Percentiles rank a stretch among this genome's conserved stretches.
phyloP scores from a whole-genome alignment of 495 filamentous ascomycete genomes.

The Neurospora cerealis region DNA sequence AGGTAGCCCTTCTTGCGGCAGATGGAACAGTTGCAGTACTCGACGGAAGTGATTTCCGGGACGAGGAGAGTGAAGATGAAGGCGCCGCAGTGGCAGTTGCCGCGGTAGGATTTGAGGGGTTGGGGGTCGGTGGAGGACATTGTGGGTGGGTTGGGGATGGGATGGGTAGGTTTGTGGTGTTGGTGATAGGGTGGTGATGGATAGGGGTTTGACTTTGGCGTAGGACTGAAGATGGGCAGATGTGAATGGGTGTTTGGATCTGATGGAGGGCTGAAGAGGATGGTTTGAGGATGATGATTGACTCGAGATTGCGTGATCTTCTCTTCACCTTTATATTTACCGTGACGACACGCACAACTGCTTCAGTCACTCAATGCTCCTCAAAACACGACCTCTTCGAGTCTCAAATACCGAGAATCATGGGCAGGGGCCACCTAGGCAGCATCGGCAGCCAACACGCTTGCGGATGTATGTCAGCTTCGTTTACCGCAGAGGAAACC shows the following conservation, averaged over 20 bases:
- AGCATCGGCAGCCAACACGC: not conserved
- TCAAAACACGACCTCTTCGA: not conserved
- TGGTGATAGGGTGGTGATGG: not conserved
- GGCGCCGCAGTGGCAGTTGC: constrained; percentile 46
- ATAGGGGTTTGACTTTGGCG: not conserved
- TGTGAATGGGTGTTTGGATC: too few species aligned
- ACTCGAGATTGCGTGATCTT: not conserved
- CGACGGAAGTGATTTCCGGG: constrained; percentile 29
- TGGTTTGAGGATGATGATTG: not conserved
- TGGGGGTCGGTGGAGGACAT: constrained; percentile 1
- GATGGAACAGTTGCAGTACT: constrained; percentile 44
- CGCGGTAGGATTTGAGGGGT: constrained; percentile 38
- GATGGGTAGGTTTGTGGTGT: not conserved
- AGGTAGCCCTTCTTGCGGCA: constrained; percentile 36
- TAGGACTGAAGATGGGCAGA: not conserved
- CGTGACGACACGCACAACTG: not conserved
- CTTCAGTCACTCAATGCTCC: not conserved
- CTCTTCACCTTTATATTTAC: not conserved
- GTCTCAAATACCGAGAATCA: not conserved
- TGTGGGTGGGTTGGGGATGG: not conserved
- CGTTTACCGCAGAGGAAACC: not conserved
- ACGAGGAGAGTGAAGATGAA: constrained; percentile 36
- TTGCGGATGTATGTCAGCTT: not conserved
- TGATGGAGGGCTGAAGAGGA: not conserved
- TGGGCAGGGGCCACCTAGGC: not conserved